Base-by-base conservation (phyloP, 495 filamentous ascomycete genomes). In the Xylaria scruposa region DNA sequence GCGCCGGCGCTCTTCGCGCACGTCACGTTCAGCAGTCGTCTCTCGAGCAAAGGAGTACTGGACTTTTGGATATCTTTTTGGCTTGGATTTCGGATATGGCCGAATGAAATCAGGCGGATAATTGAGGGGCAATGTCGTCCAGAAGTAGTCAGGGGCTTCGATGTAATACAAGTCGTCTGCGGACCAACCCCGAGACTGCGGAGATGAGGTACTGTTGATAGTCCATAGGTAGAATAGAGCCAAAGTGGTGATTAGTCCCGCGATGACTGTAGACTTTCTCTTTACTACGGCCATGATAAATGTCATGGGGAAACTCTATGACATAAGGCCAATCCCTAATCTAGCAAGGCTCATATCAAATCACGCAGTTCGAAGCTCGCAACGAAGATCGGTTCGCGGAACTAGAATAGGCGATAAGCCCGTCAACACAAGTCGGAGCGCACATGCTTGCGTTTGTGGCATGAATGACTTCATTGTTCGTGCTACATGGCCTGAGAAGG, bases 1-100 rank as follows among this genome's bases (percentile, higher is more conserved):
- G 21, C 83, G 83, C 51, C 72, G 89, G 75, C 72, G 90, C 58
- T 31, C 66, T 29, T 40, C 42, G 2, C 61, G 61, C 21, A 46
- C n/a, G 1, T 21, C 12, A 24, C 76, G 77, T 13, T 72, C 79
- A 4, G 70, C 7, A 3, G 42, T 53, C 12, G 76, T 69, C 53
- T 83, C 80, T 5, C 60, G 10, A 10, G 10, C 42, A 31, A 81
- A 81, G 0, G 62, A 12, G 1, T 70, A 67, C 61, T 64, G 61
- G 3, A 64, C 61, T 6, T 64, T 24, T 2, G 61, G 61, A 31
- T 26, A 46, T 5, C 10, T 29, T 4, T 19, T 8, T 26, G 61
- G 36, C 1, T n/a, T 46, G 19, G n/a, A 0, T 15, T 46, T 24
- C 1, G 61, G 61, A 19, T 26, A 38, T 40, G n/a, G 61, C 33